Evolutionary conservation across 2,329 filamentous ascomycete species (phyloP), one percentile per base, ranked within the genome.

Genomic region (Claviceps pazoutovae): DNA sequence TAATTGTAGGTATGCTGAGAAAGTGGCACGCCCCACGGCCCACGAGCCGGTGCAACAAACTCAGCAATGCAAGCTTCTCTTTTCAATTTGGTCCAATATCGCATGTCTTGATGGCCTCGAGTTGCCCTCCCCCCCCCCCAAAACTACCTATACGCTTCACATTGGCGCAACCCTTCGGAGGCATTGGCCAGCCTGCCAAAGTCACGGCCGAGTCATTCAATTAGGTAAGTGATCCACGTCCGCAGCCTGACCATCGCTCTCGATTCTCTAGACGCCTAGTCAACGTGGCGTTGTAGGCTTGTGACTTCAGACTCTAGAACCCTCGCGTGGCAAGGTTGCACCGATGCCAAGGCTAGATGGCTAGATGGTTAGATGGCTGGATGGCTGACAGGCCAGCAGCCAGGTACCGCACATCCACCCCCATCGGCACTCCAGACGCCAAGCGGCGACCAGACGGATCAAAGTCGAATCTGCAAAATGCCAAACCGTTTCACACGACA

Each of bases 241-340:
- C 37, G 48, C 39, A 50, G 48, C 30, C 17, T 36, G 8, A 8
- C 13, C 26, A 23, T 44, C 46, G 26, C 44, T 19, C 21, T 26
- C 34, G 26, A 30, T 8, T 30, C 26, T 30, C 26, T 30, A 30
- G 26, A 30, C 8, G 26, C 8, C 26, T 48, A 5, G 43, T 26
- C 38, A 42, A 45, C 48, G 55, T 56, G 56, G 53, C 56, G 55
- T 44, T 30, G 26, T 30, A 30, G 26, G 26, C 26, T 55, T 41
- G 52, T 56, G 53, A 55, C 50, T 36, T 47, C 53, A 53, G 55
- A 56, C 54, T 26, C 23, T 7, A 30, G 26, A 30, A 4, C 8
- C 48, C 49, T 57, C 56, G 56, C 56, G 55, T 57, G 56, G 19
- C 53, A 50, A 55, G 44, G 49, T 50, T 47, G 50, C 49, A 51